Conservation (phyloP, 352 stramenopile species). For the Globisporangium camurandrum region DNA sequence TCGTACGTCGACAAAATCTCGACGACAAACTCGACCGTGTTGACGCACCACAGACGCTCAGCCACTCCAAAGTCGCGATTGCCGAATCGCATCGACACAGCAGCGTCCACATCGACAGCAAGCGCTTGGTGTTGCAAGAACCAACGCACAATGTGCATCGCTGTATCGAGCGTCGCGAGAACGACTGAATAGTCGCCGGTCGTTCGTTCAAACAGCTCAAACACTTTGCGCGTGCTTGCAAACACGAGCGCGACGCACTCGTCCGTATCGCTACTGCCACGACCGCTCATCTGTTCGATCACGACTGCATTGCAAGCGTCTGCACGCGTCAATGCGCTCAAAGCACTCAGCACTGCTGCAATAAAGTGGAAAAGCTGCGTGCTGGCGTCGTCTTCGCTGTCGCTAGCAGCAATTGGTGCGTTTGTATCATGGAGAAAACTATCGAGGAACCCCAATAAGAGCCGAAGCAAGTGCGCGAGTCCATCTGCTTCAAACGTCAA, state of each 20-base stretch:
- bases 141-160: slow-evolving; percentile 53
- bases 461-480: slow-evolving; percentile 37
- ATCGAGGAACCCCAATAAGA: slow-evolving; percentile 46
- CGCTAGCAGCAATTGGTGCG: not conserved
- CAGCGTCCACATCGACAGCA: slow-evolving; percentile 10
- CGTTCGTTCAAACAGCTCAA: slow-evolving; percentile 49
- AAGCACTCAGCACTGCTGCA: slow-evolving; percentile 26
- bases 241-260: slow-evolving; percentile 53
- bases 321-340: slow-evolving; percentile 30
- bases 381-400: slow-evolving; percentile 14
- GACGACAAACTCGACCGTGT: slow-evolving; percentile 44
- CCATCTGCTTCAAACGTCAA: slow-evolving; percentile 26
- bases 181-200: slow-evolving; percentile 42
- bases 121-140: slow-evolving; percentile 40
- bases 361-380: slow-evolving; percentile 38
- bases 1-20: slow-evolving; percentile 55
- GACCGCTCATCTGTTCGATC: slow-evolving; percentile 35
- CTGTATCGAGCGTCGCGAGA: slow-evolving; percentile 39
- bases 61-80: slow-evolving; percentile 1
- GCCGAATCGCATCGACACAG: not conserved
- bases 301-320: slow-evolving; percentile 31
- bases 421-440: slow-evolving; percentile 32
- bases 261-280: slow-evolving; percentile 23
- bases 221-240: slow-evolving; percentile 48
- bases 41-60: slow-evolving; percentile 40